Percentiles rank a stretch among this genome's conserved stretches.
phyloP scores from a whole-genome alignment of 495 filamentous ascomycete species.

The Penicillium argentinense region DNA sequence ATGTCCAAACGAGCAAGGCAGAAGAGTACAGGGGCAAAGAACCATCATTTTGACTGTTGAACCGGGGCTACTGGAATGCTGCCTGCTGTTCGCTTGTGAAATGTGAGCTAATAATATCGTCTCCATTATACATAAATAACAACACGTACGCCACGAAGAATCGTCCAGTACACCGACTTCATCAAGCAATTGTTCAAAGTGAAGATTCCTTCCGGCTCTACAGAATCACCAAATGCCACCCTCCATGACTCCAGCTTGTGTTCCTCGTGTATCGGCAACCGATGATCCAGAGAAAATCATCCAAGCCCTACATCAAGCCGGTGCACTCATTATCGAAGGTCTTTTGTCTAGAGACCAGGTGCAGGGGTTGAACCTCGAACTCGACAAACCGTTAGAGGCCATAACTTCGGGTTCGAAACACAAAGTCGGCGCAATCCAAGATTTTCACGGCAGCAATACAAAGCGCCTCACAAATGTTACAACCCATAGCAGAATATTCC shows the following conservation, averaged over 20 bases:
- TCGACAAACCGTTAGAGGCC: not conserved
- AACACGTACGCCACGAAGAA: not conserved
- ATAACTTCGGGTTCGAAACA: not conserved
- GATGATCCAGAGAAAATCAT: not conserved
- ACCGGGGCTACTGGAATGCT: not conserved
- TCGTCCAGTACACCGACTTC: not conserved
- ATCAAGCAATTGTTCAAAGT: not conserved
- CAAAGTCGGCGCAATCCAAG: not conserved
- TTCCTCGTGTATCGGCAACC: not conserved
- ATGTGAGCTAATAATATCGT: not conserved
- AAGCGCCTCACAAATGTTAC: constrained; percentile 13
- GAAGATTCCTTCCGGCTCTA: not conserved
- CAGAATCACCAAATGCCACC: not conserved
- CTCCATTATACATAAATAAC: not conserved
- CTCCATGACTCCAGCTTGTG: not conserved
- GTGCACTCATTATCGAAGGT: constrained; percentile 3
- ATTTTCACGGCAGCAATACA: not conserved
- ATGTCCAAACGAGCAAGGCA: not conserved
- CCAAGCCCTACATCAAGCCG: not conserved
- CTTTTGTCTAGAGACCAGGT: not conserved
- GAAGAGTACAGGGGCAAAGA: too few relatives aligned
- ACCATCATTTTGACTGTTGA: not conserved
- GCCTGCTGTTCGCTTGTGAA: not conserved
- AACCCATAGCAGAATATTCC: constrained; percentile 9
- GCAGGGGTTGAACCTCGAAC: not conserved